Conservation (phyloP, 139 green algal genomes). For the Coelastrella sp. region DNA sequence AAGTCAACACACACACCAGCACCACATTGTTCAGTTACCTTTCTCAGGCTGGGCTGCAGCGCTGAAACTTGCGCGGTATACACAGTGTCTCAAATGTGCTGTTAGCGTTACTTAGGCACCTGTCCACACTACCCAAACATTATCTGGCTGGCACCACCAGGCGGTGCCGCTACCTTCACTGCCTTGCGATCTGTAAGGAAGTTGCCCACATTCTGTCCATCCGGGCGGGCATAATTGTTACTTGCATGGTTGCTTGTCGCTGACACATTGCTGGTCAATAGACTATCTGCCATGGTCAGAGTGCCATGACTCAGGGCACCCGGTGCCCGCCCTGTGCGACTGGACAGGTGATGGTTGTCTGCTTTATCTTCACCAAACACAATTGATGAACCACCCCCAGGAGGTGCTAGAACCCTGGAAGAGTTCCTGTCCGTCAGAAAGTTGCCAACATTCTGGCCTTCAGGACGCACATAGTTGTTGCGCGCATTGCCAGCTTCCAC, state of each 20-base stretch:
- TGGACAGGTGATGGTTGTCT: neutral
- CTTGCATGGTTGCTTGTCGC: constrained; percentile 9
- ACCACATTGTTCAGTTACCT: no score
- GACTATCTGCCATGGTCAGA: neutral
- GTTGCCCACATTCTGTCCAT: constrained; percentile 86
- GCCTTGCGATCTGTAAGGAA: constrained; percentile 81
- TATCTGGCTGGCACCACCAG: constrained; percentile 77
- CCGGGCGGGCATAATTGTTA: constrained; percentile 83
- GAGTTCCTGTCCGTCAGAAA: constrained; percentile 48
- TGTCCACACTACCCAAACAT: constrained; percentile 73
- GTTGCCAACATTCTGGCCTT: constrained; percentile 59
- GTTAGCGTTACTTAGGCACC: no score
- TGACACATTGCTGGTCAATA: neutral
- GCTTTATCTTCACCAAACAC: constrained; percentile 65
- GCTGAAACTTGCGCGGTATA: no score
- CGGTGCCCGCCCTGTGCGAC: neutral
- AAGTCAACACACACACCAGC: no score
- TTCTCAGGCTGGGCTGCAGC: no score
- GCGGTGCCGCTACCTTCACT: constrained; percentile 78
- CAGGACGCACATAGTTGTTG: constrained; percentile 71
- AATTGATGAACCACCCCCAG: constrained; percentile 77
- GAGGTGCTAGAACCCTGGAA: constrained; percentile 86
- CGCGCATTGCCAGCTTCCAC: constrained; percentile 1
- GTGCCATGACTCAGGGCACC: neutral
- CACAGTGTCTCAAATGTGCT: no score